These are phyloP conservation scores for Vitis rotundifolia DNA, from an alignment of 164 flowering plant genomes.

Conservation along the genomic window DNA sequence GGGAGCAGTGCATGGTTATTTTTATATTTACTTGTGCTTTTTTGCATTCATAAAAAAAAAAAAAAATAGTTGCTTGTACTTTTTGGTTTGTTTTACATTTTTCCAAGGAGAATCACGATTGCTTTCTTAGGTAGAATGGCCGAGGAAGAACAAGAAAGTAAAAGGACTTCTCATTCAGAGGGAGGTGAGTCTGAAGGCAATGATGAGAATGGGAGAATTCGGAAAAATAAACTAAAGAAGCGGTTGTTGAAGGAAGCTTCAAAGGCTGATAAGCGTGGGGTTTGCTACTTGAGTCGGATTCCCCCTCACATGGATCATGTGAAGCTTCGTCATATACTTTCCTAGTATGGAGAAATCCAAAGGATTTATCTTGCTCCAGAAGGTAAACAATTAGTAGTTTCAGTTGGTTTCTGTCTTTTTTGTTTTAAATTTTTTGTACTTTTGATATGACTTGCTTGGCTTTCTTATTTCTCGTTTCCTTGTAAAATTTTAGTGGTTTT, in stretches of 20 bases:
- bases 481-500: no score
- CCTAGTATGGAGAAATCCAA: constrained; percentile 76
- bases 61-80: no score
- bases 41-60: no score
- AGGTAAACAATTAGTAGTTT: constrained; percentile 29
- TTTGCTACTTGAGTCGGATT: constrained; percentile 78
- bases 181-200: neutral
- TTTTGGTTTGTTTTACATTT: no score
- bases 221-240: constrained; percentile 25
- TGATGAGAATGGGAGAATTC: neutral
- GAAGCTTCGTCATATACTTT: constrained; percentile 76
- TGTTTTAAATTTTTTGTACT: neutral
- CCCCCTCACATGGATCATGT: constrained; percentile 88
- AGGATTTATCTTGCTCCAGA: constrained; percentile 80
- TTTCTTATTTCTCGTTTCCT: neutral
- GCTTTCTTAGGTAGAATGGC: neutral
- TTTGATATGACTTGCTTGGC: neutral
- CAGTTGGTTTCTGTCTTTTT: neutral
- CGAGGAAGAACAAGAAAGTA: neutral
- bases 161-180: neutral
- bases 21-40: no score
- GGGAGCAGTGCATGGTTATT: no score
- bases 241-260: constrained; percentile 26
- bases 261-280: constrained; percentile 55
- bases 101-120: no score